Percentiles rank a stretch among this genome's conserved stretches.
These are phyloP conservation scores for Fraxinus floribunda DNA, from an alignment of 305 asterid genomes.

Conservation along the genomic window DNA sequence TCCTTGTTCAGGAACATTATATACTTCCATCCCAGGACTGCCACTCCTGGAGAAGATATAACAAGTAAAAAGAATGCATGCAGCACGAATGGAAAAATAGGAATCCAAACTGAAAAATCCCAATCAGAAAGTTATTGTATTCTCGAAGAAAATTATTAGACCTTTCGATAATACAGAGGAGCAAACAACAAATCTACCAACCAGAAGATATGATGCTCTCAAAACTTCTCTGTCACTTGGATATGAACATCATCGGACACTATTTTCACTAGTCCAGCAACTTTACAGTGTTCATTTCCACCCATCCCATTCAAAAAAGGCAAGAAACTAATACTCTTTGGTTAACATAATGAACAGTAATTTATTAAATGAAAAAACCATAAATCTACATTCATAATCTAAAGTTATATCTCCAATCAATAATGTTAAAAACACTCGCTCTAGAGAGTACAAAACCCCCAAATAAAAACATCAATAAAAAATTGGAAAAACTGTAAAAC, in stretches of 20 bases:
- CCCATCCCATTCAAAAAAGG: not conserved
- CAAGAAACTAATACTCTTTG: not conserved
- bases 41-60: conserved; percentile 37
- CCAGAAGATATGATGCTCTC: not conserved
- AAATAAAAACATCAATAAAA: not conserved
- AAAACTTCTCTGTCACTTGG: not conserved
- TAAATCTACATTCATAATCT: not conserved
- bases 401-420: not conserved
- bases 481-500: not conserved
- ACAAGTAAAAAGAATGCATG: conserved; percentile 13
- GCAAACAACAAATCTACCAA: not conserved
- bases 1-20: conserved; percentile 62
- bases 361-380: not conserved
- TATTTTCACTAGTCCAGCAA: not conserved
- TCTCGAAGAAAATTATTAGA: not conserved
- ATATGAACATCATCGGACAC: not conserved
- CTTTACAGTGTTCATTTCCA: not conserved
- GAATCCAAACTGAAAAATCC: not conserved
- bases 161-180: not conserved
- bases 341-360: not conserved
- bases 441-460: not conserved
- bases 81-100: not conserved
- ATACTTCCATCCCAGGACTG: conserved; percentile 58
- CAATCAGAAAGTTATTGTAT: not conserved
- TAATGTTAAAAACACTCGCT: not conserved